Evolutionary conservation across 1,284 basidiomycete genomes (phyloP), one percentile per base, ranked within the genome.

Genomic region (Veloporphyrellus conicus): DNA sequence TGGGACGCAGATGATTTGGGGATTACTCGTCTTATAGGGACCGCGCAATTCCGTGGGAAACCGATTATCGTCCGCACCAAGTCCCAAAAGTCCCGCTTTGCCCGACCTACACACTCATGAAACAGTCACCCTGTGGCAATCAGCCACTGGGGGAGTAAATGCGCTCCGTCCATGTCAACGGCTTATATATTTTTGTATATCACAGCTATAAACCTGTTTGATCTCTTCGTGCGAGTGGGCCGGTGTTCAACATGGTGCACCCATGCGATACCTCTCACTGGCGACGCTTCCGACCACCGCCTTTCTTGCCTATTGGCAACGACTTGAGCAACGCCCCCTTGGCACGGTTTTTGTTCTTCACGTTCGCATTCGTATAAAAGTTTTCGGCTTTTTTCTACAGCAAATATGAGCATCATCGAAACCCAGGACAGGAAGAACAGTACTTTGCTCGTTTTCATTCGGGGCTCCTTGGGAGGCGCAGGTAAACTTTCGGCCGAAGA

Each of bases 391-490:
- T 94, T 73, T 84, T 86, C 87, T 89, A 59, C 22, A 19, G 42
- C 20, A 5, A 29, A 32, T 33, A 32, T 68, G 22, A 64, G 44
- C 14, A 8, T 37, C 34, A 48, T 33, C 22, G 14, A 41, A 39
- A 49, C 0, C 27, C 9, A 15, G 23, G 14, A 44, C n/a, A 38
- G 41, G 16, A 48, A 49, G 46, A 16, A 31, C 52, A 61, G 39
- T 60, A 79, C 83, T 72, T 95, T 96, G 74, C 84, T 90, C 2
- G 93, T 95, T 56, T 81, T 94, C 88, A 93, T 88, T 19, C 93
- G 85, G 23, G 77, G 64, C 55, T 78, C 86, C 68, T 91, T 70
- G 51, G 45, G 55, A 50, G 46, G 52, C 39, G 40, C 60, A 38
- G 63, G 66, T n/a, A 59, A 56, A 33, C 70, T 69, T 4, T 70